Percentiles rank a stretch among this genome's conserved stretches.
Conservation (phyloP, 2,329 filamentous ascomycete genomes). For the Aspergillus flavus region DNA sequence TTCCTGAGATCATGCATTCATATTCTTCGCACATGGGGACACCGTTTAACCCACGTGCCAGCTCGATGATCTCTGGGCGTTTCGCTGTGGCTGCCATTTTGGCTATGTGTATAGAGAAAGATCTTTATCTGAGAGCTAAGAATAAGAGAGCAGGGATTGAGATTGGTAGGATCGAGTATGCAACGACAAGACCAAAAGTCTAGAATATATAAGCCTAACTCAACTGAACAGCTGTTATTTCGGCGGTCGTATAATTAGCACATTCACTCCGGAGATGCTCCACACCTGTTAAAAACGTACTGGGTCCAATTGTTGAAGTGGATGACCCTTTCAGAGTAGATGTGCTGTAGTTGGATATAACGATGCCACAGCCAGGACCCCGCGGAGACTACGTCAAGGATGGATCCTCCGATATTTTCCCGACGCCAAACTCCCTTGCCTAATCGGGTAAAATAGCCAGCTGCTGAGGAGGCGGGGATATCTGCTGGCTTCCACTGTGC, state of each 20-base stretch:
- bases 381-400: background rate
- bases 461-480: background rate
- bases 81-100: conserved; percentile 27
- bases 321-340: background rate
- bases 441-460: background rate
- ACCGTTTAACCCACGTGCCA: conserved; percentile 29
- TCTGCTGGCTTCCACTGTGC: background rate
- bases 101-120: background rate
- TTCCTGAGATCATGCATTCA: conserved; percentile 40
- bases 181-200: background rate
- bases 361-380: background rate
- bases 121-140: background rate
- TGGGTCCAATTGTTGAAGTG: background rate
- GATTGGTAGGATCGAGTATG: background rate
- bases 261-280: background rate
- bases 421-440: background rate
- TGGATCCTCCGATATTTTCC: background rate
- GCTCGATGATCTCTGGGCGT: conserved; percentile 33
- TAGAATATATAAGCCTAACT: background rate
- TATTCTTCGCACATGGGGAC: conserved; percentile 38
- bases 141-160: background rate
- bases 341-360: background rate
- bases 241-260: background rate
- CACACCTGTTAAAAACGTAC: background rate
- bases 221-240: background rate